phyloP scores from a whole-genome alignment of 441 rosid species.

The Erodium trifolium region DNA sequence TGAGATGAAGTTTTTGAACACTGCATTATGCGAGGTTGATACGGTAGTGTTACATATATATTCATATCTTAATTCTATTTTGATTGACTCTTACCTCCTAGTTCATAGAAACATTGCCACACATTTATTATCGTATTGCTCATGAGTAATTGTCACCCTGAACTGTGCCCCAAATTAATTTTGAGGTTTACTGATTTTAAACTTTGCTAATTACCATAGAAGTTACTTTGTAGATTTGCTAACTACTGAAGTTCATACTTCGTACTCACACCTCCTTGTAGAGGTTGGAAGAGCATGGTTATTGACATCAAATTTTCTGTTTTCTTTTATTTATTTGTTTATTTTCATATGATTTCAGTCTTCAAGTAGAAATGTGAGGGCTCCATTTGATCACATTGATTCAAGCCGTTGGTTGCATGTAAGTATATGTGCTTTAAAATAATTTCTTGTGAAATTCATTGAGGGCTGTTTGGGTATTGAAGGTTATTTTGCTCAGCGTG shows the following conservation, averaged over 20 bases:
- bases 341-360: conserved; percentile 37
- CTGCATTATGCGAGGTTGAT: neutral
- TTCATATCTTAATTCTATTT: neutral
- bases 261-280: neutral
- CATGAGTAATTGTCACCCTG: neutral
- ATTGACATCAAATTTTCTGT: neutral
- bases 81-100: neutral
- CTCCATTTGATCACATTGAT: conserved; percentile 65
- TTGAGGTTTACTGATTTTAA: neutral
- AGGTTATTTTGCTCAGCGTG: neutral
- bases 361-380: conserved; percentile 63
- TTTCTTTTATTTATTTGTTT: conserved; percentile 3
- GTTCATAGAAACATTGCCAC: neutral
- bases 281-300: conserved; percentile 4
- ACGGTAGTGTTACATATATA: neutral
- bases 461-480: neutral
- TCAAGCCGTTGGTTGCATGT: conserved; percentile 93
- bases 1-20: conserved; percentile 2
- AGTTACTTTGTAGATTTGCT: neutral
- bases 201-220: neutral
- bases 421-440: conserved; percentile 26
- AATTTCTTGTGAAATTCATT: neutral
- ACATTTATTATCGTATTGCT: neutral
- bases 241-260: neutral
- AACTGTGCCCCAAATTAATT: neutral